Evolutionary conservation across 1,284 basidiomycete genomes (phyloP).

Genomic region (Pseudozyma sp.): DNA sequence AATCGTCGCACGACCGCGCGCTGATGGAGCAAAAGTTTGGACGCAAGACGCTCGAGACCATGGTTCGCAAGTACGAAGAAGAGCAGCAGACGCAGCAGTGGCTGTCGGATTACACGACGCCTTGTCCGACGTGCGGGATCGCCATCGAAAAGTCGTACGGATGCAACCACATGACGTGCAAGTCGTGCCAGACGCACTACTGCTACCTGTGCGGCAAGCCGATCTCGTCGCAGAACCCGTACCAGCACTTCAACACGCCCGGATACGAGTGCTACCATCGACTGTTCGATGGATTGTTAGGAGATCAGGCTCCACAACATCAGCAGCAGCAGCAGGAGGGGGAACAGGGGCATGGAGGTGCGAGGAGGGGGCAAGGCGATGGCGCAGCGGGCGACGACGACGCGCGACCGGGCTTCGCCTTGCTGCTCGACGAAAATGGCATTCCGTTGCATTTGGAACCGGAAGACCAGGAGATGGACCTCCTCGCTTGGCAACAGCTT

Average conservation of each 20-base stretch:
- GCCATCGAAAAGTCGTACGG: slow-evolving; percentile 51
- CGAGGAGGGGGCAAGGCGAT: neutral
- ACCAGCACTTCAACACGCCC: slow-evolving; percentile 46
- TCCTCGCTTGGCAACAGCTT: slow-evolving; percentile 37
- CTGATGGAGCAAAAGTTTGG: slow-evolving; percentile 41
- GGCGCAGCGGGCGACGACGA: slow-evolving; percentile 3
- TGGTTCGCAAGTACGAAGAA: slow-evolving; percentile 44
- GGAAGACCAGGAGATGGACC: slow-evolving; percentile 28
- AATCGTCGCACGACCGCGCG: slow-evolving; percentile 17
- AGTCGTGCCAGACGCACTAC: slow-evolving; percentile 49
- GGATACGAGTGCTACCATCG: slow-evolving; percentile 39
- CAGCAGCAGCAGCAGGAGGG: slow-evolving; percentile 9
- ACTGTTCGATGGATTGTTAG: slow-evolving; percentile 40
- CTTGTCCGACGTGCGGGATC: slow-evolving; percentile 47
- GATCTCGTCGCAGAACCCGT: slow-evolving; percentile 42
- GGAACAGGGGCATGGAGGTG: neutral
- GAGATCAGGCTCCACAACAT: slow-evolving; percentile 21
- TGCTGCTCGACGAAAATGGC: slow-evolving; percentile 36
- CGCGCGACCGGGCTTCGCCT: slow-evolving; percentile 16
- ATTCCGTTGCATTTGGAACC: slow-evolving; percentile 30
- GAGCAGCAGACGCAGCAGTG: slow-evolving; percentile 46
- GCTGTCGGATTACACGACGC: slow-evolving; percentile 40
- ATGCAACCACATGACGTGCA: slow-evolving; percentile 58
- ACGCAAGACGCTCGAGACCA: slow-evolving; percentile 34
- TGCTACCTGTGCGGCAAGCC: slow-evolving; percentile 54